These are phyloP conservation scores for Laetiporus sulphureus DNA, from an alignment of 1,284 basidiomycete genomes.

Conservation along the genomic window DNA sequence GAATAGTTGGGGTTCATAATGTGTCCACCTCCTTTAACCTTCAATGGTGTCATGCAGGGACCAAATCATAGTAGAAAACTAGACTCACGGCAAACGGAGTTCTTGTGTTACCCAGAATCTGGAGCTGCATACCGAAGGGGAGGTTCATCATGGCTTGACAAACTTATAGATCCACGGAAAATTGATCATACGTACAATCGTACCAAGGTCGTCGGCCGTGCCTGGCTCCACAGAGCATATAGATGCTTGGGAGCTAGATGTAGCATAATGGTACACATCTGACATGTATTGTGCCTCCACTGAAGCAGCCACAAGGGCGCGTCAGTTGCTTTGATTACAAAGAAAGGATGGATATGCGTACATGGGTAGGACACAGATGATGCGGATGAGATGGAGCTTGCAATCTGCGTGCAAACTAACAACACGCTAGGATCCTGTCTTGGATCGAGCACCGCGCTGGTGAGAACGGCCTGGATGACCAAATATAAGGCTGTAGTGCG, in stretches of 20 bases:
- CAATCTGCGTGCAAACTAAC: too few species aligned
- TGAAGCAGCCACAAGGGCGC: constrained; percentile 17
- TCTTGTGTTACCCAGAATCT: constrained; percentile 33
- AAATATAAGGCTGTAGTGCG: too few species aligned
- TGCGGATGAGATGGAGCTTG: too few species aligned
- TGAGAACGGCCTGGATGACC: too few species aligned
- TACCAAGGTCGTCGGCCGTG: constrained; percentile 21
- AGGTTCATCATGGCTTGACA: too few species aligned
- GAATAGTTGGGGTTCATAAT: constrained; percentile 40
- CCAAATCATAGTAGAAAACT: neutral
- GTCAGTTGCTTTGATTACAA: too few species aligned
- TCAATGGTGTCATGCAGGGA: neutral
- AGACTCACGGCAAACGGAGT: constrained; percentile 33
- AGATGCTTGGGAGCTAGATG: constrained; percentile 17
- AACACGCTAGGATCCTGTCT: too few species aligned
- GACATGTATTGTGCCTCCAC: constrained; percentile 15
- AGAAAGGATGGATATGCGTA: too few species aligned
- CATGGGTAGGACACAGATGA: too few species aligned
- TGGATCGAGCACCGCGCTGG: too few species aligned
- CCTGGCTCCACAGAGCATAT: constrained; percentile 23
- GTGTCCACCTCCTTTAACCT: constrained; percentile 48
- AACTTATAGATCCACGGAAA: too few species aligned
- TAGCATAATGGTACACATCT: constrained; percentile 25
- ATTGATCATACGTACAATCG: constrained; percentile 20
- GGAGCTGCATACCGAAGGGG: constrained; percentile 29